Conservation (phyloP, 106 monocot species). For the Gastrodia elata region DNA sequence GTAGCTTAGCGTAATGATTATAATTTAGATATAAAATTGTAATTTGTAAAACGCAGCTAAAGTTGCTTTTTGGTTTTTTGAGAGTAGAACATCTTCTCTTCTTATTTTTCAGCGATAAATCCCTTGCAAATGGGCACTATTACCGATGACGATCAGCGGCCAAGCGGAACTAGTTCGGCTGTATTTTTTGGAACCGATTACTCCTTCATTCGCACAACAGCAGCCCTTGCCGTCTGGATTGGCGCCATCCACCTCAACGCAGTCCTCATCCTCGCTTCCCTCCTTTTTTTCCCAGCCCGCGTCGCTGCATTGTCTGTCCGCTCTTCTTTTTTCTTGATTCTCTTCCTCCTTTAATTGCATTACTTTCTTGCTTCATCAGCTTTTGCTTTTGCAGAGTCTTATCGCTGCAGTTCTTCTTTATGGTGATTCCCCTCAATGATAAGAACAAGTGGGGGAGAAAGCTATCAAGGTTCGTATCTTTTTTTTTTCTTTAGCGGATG, state of each 20-base stretch:
- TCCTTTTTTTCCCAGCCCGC: slow-evolving; percentile 44
- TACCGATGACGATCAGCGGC: neutral
- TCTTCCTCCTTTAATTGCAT: neutral
- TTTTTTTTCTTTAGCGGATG: neutral
- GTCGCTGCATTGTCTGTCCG: slow-evolving; percentile 28
- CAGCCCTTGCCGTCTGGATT: slow-evolving; percentile 48
- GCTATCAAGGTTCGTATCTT: slow-evolving; percentile 33
- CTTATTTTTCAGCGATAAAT: too few relatives aligned
- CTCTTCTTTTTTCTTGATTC: neutral
- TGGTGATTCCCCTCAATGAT: slow-evolving; percentile 48
- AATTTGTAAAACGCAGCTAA: too few relatives aligned
- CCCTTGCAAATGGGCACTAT: neutral
- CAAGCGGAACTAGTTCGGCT: neutral
- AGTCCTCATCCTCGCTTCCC: slow-evolving; percentile 27
- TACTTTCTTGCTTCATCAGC: neutral
- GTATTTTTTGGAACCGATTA: slow-evolving; percentile 27
- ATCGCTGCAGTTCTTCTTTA: slow-evolving; percentile 47
- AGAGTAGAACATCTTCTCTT: too few relatives aligned
- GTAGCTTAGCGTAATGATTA: too few relatives aligned
- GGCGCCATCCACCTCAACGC: slow-evolving; percentile 54
- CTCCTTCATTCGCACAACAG: slow-evolving; percentile 21
- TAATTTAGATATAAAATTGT: too few relatives aligned
- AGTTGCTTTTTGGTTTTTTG: too few relatives aligned
- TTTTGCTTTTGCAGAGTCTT: slow-evolving; percentile 33
- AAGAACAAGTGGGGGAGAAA: slow-evolving; percentile 40